Percentiles rank a stretch among this genome's conserved stretches.
phyloP scores from a whole-genome alignment of 192 early-diverging fungal genomes.

The Spinellus fusiger region DNA sequence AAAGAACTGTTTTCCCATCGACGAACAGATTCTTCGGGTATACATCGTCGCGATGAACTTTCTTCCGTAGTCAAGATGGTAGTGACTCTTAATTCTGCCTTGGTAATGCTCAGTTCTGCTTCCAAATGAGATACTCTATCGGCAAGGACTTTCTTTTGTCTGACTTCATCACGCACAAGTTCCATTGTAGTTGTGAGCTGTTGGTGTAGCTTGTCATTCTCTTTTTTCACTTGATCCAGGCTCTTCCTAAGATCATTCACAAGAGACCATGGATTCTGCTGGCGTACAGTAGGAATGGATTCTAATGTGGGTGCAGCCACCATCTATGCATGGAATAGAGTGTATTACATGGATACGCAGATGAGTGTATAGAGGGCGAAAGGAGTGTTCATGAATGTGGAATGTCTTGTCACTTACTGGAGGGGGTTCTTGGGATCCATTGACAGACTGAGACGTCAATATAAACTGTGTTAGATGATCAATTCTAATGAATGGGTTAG shows the following conservation, averaged over 20 bases:
- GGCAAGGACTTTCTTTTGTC: not conserved
- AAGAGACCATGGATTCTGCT: not conserved
- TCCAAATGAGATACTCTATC: slow-evolving; percentile 17
- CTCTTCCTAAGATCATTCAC: not conserved
- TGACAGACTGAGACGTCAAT: slow-evolving; percentile 61
- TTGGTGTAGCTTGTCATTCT: slow-evolving; percentile 19
- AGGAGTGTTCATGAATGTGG: not conserved
- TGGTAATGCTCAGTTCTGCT: slow-evolving; percentile 38
- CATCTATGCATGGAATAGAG: no score
- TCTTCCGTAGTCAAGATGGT: not conserved
- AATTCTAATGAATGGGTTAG: slow-evolving; percentile 45
- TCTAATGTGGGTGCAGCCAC: no score
- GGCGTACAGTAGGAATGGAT: no score
- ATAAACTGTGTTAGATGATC: slow-evolving; percentile 84
- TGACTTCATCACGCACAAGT: not conserved
- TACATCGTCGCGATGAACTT: not conserved
- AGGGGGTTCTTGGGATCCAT: slow-evolving; percentile 27
- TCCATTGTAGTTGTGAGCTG: slow-evolving; percentile 8
- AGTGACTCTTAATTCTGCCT: slow-evolving; percentile 29
- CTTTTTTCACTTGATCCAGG: slow-evolving; percentile 5
- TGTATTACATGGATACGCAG: no score
- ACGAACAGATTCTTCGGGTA: not conserved
- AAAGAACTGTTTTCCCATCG: not conserved
- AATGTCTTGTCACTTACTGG: slow-evolving; percentile 8
- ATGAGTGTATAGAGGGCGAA: not conserved